These are phyloP conservation scores for Mucor racemosus DNA, from an alignment of 371 early-diverging fungal species.

Conservation along the genomic window DNA sequence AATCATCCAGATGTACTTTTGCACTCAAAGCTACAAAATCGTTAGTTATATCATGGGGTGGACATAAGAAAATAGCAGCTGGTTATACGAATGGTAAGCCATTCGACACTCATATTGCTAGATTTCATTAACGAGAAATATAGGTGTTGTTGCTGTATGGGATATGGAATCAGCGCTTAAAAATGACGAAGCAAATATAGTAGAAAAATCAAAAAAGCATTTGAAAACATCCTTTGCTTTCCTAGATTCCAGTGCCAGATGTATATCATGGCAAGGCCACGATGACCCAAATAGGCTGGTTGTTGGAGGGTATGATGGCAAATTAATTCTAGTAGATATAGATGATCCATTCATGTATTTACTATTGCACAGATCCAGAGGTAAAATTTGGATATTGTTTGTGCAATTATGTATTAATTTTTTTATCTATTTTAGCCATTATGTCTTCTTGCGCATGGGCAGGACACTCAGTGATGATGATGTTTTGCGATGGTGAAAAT, in stretches of 20 bases:
- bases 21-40: neutral
- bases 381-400: neutral
- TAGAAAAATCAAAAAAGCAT: neutral
- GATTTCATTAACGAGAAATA: neutral
- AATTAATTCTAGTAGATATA: slow-evolving; percentile 37
- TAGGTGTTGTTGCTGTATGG: slow-evolving; percentile 39
- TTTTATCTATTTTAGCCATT: neutral
- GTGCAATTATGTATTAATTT: neutral
- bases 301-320: slow-evolving; percentile 50
- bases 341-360: slow-evolving; percentile 38
- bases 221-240: slow-evolving; percentile 16
- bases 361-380: slow-evolving; percentile 9
- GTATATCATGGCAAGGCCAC: slow-evolving; percentile 28
- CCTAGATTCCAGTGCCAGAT: slow-evolving; percentile 34
- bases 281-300: slow-evolving; percentile 22
- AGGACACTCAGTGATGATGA: neutral
- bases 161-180: slow-evolving; percentile 27
- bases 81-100: slow-evolving; percentile 2
- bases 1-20: slow-evolving; percentile 17
- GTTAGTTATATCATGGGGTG: slow-evolving; percentile 35
- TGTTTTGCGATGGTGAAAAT: slow-evolving; percentile 10
- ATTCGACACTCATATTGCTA: neutral
- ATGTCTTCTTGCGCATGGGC: neutral
- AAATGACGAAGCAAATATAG: neutral
- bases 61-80: slow-evolving; percentile 40